These are phyloP conservation scores for Podaxis sp. DNA, from an alignment of 768 basidiomycete species.

Conservation along the genomic window DNA sequence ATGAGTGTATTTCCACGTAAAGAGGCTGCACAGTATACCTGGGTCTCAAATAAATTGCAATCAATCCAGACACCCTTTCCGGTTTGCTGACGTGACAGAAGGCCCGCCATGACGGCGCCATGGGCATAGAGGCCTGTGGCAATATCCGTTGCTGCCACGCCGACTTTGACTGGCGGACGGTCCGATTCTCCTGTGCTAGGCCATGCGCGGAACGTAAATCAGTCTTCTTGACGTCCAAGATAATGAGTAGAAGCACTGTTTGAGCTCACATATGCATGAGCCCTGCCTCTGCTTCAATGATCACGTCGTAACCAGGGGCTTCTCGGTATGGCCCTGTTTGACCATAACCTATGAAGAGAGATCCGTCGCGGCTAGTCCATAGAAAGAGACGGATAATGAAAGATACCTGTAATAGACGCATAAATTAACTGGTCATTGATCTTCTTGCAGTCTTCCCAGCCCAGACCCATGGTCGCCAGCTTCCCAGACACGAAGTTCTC, in stretches of 20 bases:
- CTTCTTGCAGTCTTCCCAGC: constrained; percentile 76
- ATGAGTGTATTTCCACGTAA: constrained; percentile 4
- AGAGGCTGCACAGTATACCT: constrained; percentile 45
- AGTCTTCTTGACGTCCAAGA: background rate
- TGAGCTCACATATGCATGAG: constrained; percentile 84
- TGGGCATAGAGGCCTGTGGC: constrained; percentile 89
- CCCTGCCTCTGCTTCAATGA: constrained; percentile 88
- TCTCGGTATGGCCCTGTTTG: constrained; percentile 88
- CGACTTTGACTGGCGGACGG: constrained; percentile 89
- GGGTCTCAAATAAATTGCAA: constrained; percentile 89
- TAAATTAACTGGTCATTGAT: constrained; percentile 85
- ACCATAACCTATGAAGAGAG: constrained; percentile 35
- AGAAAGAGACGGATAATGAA: constrained; percentile 5
- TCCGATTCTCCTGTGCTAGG: constrained; percentile 84
- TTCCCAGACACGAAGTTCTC: constrained; percentile 91
- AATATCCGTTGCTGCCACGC: constrained; percentile 90
- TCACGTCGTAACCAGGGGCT: constrained; percentile 86
- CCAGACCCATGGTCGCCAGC: constrained; percentile 79
- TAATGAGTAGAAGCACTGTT: constrained; percentile 5
- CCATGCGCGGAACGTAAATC: background rate
- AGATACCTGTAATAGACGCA: constrained; percentile 81
- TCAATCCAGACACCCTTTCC: constrained; percentile 91
- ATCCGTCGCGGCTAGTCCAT: background rate
- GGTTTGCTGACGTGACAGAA: constrained; percentile 79
- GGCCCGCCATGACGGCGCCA: constrained; percentile 88